A percentile compares a stretch with the other conserved stretches of the same genome.
phyloP scores from a whole-genome alignment of 1,284 basidiomycete genomes.

The Phellinidium pouzarii region DNA sequence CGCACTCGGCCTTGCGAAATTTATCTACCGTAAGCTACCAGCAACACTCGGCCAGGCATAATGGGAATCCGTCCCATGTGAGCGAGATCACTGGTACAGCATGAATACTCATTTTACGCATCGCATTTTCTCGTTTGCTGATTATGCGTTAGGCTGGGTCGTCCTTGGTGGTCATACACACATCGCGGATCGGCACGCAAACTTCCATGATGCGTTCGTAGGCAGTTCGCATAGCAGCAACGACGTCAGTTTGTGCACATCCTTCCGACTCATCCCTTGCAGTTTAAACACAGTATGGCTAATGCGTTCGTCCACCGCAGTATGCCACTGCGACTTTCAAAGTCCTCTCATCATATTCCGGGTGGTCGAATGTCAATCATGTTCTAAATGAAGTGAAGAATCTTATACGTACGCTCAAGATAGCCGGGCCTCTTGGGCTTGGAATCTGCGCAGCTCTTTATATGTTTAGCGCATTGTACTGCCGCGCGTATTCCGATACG shows the following conservation, averaged over 20 bases:
- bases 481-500: constrained; percentile 44
- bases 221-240: constrained; percentile 41
- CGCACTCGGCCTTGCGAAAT: constrained; percentile 20
- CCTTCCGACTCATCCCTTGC: background rate
- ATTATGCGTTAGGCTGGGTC: constrained; percentile 42
- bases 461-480: constrained; percentile 43
- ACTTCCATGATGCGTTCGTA: constrained; percentile 43
- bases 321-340: constrained; percentile 56
- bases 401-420: constrained; percentile 45
- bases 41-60: too few species aligned
- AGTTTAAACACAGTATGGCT: background rate
- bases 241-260: constrained; percentile 27
- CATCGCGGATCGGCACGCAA: constrained; percentile 35
- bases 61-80: too few species aligned
- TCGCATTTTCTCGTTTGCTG: too few species aligned
- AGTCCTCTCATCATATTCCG: constrained; percentile 48
- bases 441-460: constrained; percentile 38
- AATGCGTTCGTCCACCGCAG: constrained; percentile 24
- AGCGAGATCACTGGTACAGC: too few species aligned
- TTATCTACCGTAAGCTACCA: too few species aligned
- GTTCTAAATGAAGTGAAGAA: constrained; percentile 49
- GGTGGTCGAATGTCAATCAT: constrained; percentile 48
- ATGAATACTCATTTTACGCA: too few species aligned
- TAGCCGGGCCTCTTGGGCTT: constrained; percentile 47
- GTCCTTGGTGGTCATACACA: constrained; percentile 44